Evolutionary conservation across 106 monocot genomes (phyloP).

Genomic region (Narthecium ossifragum): DNA sequence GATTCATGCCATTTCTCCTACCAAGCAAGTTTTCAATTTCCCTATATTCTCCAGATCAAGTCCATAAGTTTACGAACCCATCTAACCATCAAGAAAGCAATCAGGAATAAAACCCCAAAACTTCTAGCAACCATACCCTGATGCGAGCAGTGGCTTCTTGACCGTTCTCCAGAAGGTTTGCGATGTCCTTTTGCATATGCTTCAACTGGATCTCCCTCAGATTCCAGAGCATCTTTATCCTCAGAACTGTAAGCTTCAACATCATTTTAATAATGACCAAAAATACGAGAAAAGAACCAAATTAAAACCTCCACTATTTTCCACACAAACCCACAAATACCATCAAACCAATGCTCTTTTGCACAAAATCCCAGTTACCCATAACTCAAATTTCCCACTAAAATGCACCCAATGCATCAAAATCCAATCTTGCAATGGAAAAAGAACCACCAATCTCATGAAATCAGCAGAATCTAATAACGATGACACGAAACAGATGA

Average conservation of each 20-base stretch:
- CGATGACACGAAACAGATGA: neutral
- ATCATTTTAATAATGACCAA: constrained; percentile 64
- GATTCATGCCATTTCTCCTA: neutral
- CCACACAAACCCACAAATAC: too few species aligned
- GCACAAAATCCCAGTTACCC: neutral
- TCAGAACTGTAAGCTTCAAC: constrained; percentile 89
- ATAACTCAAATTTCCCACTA: neutral
- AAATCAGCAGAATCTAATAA: neutral
- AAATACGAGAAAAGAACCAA: neutral
- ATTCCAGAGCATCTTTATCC: constrained; percentile 91
- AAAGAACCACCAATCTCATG: neutral
- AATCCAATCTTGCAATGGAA: neutral
- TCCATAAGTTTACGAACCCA: neutral
- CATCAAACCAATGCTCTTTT: neutral
- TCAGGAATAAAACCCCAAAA: too few species aligned
- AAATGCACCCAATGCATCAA: neutral
- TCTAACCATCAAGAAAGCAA: too few species aligned
- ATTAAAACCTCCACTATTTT: neutral
- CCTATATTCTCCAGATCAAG: neutral
- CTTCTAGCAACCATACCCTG: constrained; percentile 23
- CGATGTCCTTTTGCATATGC: constrained; percentile 92
- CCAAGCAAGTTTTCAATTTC: neutral
- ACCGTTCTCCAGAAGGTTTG: constrained; percentile 88
- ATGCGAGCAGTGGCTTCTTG: constrained; percentile 94
- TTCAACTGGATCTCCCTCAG: constrained; percentile 79